A percentile compares a stretch with the other conserved stretches of the same genome.
Evolutionary conservation across 1,139 yeast genomes (phyloP).

Genomic region (Eremothecium coryli): DNA sequence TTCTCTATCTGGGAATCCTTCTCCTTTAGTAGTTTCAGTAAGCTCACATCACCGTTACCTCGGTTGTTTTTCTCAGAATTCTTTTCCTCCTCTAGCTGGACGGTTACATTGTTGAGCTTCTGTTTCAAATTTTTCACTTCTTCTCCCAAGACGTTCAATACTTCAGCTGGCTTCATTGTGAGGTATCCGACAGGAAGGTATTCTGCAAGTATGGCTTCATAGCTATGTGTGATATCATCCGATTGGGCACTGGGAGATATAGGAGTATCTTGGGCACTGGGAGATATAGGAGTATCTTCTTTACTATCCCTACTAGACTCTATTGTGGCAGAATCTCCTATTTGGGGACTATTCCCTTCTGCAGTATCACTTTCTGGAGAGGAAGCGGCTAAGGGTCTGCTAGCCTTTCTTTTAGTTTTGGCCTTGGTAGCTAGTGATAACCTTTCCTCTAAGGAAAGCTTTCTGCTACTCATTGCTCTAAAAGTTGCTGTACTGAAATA

Average conservation of each 20-base stretch:
- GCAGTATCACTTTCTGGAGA: conserved; percentile 6
- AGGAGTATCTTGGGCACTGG: not conserved
- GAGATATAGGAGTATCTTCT: not conserved
- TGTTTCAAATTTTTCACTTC: conserved; percentile 12
- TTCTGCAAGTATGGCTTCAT: not conserved
- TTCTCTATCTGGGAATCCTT: conserved; percentile 33
- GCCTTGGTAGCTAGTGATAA: conserved; percentile 70
- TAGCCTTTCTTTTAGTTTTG: conserved; percentile 24
- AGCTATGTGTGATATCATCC: not conserved
- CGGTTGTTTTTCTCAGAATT: not conserved
- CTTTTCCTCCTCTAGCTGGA: not conserved
- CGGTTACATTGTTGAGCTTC: not conserved
- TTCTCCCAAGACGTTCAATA: conserved; percentile 14
- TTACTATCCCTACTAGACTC: not conserved
- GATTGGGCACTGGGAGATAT: not conserved
- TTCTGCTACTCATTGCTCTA: conserved; percentile 18
- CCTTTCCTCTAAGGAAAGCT: conserved; percentile 68
- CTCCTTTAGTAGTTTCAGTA: conserved; percentile 19
- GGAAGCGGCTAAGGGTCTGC: conserved; percentile 13
- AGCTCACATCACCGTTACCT: conserved; percentile 11
- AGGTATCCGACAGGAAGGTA: not conserved
- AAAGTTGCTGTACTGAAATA: no score
- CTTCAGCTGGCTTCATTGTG: not conserved
- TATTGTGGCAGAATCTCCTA: not conserved
- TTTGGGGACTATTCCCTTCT: no score